phyloP scores from a whole-genome alignment of 1,139 yeast genomes.

The Geotrichum aggregatum region DNA sequence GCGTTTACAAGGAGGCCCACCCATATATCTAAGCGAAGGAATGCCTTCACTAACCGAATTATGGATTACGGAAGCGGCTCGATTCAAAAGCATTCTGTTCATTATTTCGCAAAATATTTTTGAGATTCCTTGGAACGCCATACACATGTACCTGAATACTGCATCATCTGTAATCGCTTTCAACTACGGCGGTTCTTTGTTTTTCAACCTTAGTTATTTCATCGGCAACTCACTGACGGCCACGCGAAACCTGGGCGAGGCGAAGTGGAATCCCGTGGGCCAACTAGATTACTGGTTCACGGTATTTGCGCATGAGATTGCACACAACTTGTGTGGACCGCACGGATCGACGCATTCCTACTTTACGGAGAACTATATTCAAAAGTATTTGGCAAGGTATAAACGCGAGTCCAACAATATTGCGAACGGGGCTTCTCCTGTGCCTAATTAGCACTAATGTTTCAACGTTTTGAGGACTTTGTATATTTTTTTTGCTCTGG shows the following conservation, averaged over 20 bases:
- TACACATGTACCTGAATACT: slow-evolving; percentile 35
- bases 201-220: slow-evolving; percentile 39
- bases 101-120: slow-evolving; percentile 18
- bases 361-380: slow-evolving; percentile 27
- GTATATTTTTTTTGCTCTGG: too few relatives aligned
- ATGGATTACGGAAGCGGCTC: slow-evolving; percentile 16
- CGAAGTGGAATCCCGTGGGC: slow-evolving; percentile 25
- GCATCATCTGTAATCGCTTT: slow-evolving; percentile 36
- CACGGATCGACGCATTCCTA: slow-evolving; percentile 42
- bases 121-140: slow-evolving; percentile 25
- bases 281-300: slow-evolving; percentile 41
- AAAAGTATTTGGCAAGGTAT: slow-evolving; percentile 12
- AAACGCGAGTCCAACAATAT: slow-evolving; percentile 9
- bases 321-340: slow-evolving; percentile 39
- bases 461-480: too few relatives aligned
- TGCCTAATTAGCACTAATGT: not conserved
- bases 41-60: slow-evolving; percentile 7
- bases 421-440: not conserved
- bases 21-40: slow-evolving; percentile 9
- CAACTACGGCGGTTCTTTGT: slow-evolving; percentile 39
- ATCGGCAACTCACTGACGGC: slow-evolving; percentile 23
- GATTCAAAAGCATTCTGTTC: slow-evolving; percentile 22
- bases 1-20: slow-evolving; percentile 16
- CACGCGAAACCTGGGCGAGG: slow-evolving; percentile 21
- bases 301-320: slow-evolving; percentile 42